phyloP scores from a whole-genome alignment of 2,329 filamentous ascomycete species.

The Orbilia quercus region DNA sequence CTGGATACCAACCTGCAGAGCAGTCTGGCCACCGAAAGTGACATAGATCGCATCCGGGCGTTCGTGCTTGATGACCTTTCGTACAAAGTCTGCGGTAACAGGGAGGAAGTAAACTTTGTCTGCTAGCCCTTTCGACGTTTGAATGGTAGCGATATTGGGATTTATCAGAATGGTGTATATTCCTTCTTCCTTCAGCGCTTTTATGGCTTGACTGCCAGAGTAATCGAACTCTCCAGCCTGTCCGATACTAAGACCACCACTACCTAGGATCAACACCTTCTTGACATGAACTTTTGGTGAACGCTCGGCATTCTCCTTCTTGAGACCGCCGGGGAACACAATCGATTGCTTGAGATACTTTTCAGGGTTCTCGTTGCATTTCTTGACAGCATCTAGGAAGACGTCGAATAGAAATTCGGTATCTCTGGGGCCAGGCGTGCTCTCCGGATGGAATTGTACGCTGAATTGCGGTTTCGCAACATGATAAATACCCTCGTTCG shows the following conservation, averaged over 20 bases:
- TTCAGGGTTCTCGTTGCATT: slow-evolving; percentile 71
- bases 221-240: slow-evolving; percentile 99
- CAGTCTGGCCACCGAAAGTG: slow-evolving; percentile 97
- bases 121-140: slow-evolving; percentile 95
- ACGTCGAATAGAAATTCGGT: slow-evolving; percentile 98
- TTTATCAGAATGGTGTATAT: slow-evolving; percentile 99
- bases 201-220: slow-evolving; percentile 97
- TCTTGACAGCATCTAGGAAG: slow-evolving; percentile 85
- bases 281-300: slow-evolving; percentile 85
- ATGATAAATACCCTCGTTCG: slow-evolving; percentile 97
- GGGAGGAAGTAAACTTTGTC: slow-evolving; percentile 99
- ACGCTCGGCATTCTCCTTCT: slow-evolving; percentile 79
- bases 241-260: slow-evolving; percentile 94
- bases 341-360: slow-evolving; percentile 78
- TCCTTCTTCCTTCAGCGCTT: slow-evolving; percentile 95
- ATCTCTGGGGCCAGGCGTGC: slow-evolving; percentile 91
- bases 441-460: slow-evolving; percentile 99
- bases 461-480: slow-evolving; percentile 89
- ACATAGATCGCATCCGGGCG: slow-evolving; percentile 96
- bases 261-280: slow-evolving; percentile 93
- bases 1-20: slow-evolving; percentile 94
- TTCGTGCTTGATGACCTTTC: slow-evolving; percentile 96
- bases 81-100: slow-evolving; percentile 95
- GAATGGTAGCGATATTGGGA: slow-evolving; percentile 98
- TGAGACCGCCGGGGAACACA: slow-evolving; percentile 84